phyloP scores from a whole-genome alignment of 2,329 filamentous ascomycete species.

The Colletotrichum tropicale region DNA sequence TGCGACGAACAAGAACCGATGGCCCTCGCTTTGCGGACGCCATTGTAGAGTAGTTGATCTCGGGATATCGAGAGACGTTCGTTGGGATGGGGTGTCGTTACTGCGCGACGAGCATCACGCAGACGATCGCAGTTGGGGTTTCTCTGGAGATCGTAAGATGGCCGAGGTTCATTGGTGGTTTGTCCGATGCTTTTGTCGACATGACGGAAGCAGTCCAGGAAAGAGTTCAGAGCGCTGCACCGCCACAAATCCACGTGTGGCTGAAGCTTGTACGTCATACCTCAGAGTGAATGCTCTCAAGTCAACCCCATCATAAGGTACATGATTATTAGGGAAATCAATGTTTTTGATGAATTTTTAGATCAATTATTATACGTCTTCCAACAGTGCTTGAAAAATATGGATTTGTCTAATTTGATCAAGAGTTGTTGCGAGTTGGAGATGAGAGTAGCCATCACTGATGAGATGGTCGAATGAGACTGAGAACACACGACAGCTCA shows the following conservation, averaged over 20 bases:
- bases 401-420: rapidly evolving
- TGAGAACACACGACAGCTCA: not conserved
- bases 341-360: not conserved
- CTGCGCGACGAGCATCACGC: not conserved
- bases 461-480: not conserved
- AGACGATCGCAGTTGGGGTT: not conserved
- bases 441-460: not conserved
- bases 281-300: not conserved
- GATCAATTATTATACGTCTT: not conserved
- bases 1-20: conserved; percentile 60
- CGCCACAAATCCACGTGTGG: conserved; percentile 11
- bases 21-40: conserved; percentile 58
- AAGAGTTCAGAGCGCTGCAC: conserved; percentile 6
- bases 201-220: conserved; percentile 15
- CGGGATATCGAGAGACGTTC: not conserved
- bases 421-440: not conserved
- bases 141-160: not conserved
- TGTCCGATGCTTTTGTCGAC: not conserved
- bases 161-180: not conserved
- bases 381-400: rapidly evolving
- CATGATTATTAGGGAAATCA: rapidly evolving
- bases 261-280: not conserved
- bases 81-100: not conserved
- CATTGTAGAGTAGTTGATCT: conserved; percentile 32
- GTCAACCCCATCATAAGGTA: not conserved